Evolutionary conservation across 768 basidiomycete species (phyloP).

Genomic region (Lactarius trivialis): DNA sequence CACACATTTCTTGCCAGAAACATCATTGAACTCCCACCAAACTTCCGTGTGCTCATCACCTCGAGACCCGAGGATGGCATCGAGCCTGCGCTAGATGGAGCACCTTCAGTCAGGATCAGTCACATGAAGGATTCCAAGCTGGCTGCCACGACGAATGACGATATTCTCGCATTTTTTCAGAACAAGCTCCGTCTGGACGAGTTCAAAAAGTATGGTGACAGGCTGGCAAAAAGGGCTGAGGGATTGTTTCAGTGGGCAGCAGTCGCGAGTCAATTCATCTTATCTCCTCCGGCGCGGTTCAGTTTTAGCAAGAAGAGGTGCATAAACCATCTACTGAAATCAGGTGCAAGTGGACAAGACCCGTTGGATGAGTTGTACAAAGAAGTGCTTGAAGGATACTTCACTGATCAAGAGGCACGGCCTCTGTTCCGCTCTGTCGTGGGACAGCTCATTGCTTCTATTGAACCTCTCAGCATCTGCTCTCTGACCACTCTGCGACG

Average conservation of each 20-base stretch:
- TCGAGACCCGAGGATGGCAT: background rate
- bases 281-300: background rate
- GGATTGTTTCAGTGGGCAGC: slow-evolving; percentile 1
- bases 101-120: background rate
- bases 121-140: background rate
- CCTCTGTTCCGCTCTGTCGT: background rate
- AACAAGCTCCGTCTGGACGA: background rate
- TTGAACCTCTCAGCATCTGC: too few relatives aligned
- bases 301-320: background rate
- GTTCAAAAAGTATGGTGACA: background rate
- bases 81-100: background rate
- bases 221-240: background rate
- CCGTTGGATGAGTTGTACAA: background rate
- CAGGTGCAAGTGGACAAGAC: background rate
- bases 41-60: background rate
- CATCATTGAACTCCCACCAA: background rate
- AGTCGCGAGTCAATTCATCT: background rate
- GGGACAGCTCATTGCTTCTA: background rate
- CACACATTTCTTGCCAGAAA: background rate
- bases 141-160: background rate
- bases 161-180: background rate
- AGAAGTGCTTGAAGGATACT: background rate
- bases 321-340: background rate
- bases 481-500: too few relatives aligned
- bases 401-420: background rate